These are phyloP conservation scores for Saturnispora mendoncae DNA, from an alignment of 805 yeast genomes.

Conservation along the genomic window DNA sequence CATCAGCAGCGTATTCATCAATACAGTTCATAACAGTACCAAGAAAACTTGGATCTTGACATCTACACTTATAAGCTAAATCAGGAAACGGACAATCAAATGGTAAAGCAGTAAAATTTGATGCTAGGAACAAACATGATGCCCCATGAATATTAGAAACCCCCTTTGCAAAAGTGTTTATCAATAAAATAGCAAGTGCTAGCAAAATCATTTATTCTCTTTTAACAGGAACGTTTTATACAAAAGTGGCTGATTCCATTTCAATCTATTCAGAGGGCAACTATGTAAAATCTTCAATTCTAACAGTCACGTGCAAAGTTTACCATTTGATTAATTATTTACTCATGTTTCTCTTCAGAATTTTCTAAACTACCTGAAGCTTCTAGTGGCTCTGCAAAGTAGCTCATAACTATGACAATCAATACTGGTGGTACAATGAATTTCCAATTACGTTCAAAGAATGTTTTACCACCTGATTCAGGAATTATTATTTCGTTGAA, in stretches of 20 bases:
- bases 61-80: slow-evolving; percentile 29
- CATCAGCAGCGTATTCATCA: slow-evolving; percentile 24
- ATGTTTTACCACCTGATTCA: slow-evolving; percentile 29
- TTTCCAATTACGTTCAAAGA: slow-evolving; percentile 56
- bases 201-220: background rate
- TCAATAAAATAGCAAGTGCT: background rate
- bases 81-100: slow-evolving; percentile 29
- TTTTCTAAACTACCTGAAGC: background rate
- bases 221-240: background rate
- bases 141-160: slow-evolving; percentile 30
- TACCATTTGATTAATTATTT: background rate
- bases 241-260: background rate
- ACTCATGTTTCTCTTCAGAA: background rate
- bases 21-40: slow-evolving; percentile 32
- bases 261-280: background rate
- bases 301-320: too few relatives aligned
- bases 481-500: slow-evolving; percentile 11
- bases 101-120: slow-evolving; percentile 27
- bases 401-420: background rate
- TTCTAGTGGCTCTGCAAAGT: slow-evolving; percentile 1
- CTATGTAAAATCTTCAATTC: too few relatives aligned
- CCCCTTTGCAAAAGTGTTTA: slow-evolving; percentile 19
- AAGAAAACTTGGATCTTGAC: slow-evolving; percentile 27
- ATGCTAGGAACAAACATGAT: slow-evolving; percentile 29
- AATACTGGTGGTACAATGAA: slow-evolving; percentile 43